phyloP scores from a whole-genome alignment of 768 basidiomycete genomes.

The Mycena crocata region DNA sequence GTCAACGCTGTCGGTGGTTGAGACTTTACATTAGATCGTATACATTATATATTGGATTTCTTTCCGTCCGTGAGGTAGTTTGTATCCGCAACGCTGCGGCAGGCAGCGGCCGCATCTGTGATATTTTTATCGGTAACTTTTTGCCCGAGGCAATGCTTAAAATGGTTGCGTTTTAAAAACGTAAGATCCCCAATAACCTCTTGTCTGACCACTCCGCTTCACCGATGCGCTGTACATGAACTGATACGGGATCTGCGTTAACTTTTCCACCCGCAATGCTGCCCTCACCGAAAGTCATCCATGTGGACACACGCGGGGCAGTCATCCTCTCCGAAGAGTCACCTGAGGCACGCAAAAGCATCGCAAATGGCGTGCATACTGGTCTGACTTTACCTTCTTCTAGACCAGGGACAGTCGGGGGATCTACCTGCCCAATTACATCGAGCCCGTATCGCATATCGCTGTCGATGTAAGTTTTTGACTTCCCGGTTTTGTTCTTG shows the following conservation, averaged over 20 bases:
- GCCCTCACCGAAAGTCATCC: conserved; percentile 87
- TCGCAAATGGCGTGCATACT: conserved; percentile 25
- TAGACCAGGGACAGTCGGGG: conserved; percentile 95
- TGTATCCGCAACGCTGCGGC: too few relatives aligned
- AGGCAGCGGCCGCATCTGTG: not conserved
- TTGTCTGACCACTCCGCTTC: conserved; percentile 3
- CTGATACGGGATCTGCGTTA: conserved; percentile 14
- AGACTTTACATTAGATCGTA: not conserved
- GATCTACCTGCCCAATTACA: conserved; percentile 97
- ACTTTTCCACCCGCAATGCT: conserved; percentile 53
- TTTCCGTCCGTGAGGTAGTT: not conserved
- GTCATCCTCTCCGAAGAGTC: conserved; percentile 95
- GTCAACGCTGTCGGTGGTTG: conserved; percentile 88
- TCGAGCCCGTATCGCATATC: conserved; percentile 97
- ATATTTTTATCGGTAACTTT: not conserved
- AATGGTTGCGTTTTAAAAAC: not conserved
- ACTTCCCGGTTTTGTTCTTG: conserved; percentile 9
- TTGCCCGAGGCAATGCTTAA: conserved; percentile 9
- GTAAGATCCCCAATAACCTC: conserved; percentile 6
- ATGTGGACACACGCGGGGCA: conserved; percentile 95
- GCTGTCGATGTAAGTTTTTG: conserved; percentile 88
- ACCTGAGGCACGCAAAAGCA: conserved; percentile 75
- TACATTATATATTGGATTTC: conserved; percentile 4
- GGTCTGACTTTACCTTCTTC: conserved; percentile 27
- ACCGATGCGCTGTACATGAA: conserved; percentile 19